Percentiles rank a stretch among this genome's conserved stretches.
phyloP scores from a whole-genome alignment of 768 basidiomycete species.

The Lactarius akahatsu region DNA sequence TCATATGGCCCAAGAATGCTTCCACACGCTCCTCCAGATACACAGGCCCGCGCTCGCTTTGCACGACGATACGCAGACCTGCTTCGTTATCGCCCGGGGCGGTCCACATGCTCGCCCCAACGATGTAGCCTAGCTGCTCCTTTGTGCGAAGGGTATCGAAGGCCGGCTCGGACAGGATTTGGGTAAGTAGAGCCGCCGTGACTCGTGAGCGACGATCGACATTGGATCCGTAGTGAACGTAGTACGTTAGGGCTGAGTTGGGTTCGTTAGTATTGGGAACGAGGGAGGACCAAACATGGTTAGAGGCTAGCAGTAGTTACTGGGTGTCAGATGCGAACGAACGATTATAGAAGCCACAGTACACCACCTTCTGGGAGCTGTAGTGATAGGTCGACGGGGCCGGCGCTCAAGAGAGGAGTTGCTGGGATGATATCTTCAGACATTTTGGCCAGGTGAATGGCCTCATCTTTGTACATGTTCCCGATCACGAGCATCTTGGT shows the following conservation, averaged over 20 bases:
- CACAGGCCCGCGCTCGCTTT: constrained; percentile 78
- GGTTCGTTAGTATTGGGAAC: constrained; percentile 83
- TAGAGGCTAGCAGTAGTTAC: constrained; percentile 51
- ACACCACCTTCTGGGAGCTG: constrained; percentile 65
- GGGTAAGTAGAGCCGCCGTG: constrained; percentile 66
- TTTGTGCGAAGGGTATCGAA: constrained; percentile 91
- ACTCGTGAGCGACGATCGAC: constrained; percentile 65
- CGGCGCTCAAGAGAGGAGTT: constrained; percentile 52
- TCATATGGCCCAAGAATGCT: constrained; percentile 78
- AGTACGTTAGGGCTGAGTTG: constrained; percentile 87
- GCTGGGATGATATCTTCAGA: constrained; percentile 64
- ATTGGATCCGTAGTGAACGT: constrained; percentile 72
- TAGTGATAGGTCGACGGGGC: constrained; percentile 53
- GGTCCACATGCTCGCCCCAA: constrained; percentile 57
- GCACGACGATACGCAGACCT: constrained; percentile 81
- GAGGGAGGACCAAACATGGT: constrained; percentile 60
- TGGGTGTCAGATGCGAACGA: background rate
- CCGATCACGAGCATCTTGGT: constrained; percentile 77
- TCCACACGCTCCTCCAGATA: constrained; percentile 90
- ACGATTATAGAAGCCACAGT: background rate
- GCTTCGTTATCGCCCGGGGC: constrained; percentile 64
- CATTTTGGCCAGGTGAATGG: constrained; percentile 66
- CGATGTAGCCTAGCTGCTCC: constrained; percentile 95
- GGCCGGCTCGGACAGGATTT: constrained; percentile 87
- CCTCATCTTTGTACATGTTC: constrained; percentile 84